Percentiles rank a stretch among this genome's conserved stretches.
Evolutionary conservation across 1,284 basidiomycete genomes (phyloP).

Genomic region (Ustilago tritici): DNA sequence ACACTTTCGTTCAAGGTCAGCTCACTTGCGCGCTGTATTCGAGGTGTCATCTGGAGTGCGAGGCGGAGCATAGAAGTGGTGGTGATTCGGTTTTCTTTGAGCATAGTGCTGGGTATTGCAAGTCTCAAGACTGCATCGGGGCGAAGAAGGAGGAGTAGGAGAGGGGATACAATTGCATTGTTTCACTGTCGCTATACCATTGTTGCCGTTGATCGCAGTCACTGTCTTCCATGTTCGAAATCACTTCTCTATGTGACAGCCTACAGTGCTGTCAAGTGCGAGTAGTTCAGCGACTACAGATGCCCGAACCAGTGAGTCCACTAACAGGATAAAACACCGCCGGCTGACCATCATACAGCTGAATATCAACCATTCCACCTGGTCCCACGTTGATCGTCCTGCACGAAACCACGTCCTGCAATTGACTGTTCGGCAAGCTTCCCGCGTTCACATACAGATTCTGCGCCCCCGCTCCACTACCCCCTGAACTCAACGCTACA

Average conservation of each 20-base stretch:
- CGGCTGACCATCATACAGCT: conserved; percentile 19
- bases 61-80: conserved; percentile 15
- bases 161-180: neutral
- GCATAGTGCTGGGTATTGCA: conserved; percentile 15
- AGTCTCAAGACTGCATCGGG: conserved; percentile 14
- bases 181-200: no score
- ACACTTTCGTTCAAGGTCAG: conserved; percentile 25
- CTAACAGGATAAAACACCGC: conserved; percentile 23
- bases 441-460: conserved; percentile 60
- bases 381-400: conserved; percentile 72
- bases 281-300: conserved; percentile 18
- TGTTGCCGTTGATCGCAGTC: neutral
- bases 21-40: conserved; percentile 35
- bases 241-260: neutral
- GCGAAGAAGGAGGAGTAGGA: neutral
- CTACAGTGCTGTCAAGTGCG: neutral
- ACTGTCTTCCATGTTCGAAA: neutral
- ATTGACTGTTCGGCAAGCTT: conserved; percentile 71
- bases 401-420: conserved; percentile 78
- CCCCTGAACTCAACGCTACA: conserved; percentile 77
- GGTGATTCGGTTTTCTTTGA: conserved; percentile 25
- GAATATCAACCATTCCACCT: conserved; percentile 71
- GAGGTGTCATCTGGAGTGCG: conserved; percentile 19
- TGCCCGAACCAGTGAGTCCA: conserved; percentile 16
- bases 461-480: conserved; percentile 71